Percentiles rank a stretch among this genome's conserved stretches.
Conservation (phyloP, 1,284 basidiomycete species). For the Prillingera fragicola region DNA sequence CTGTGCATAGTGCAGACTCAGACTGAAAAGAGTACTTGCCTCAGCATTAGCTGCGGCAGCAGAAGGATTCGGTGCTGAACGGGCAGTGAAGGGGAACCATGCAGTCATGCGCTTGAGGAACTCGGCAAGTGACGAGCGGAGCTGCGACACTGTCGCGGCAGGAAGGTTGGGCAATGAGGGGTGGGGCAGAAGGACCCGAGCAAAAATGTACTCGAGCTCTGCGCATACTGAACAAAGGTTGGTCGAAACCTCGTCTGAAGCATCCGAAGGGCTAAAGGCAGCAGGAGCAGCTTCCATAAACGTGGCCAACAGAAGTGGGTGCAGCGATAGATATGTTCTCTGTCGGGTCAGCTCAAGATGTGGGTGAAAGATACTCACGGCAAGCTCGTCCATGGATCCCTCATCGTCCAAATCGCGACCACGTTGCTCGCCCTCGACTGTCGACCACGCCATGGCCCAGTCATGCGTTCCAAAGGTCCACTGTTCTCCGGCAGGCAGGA, state of each 20-base stretch:
- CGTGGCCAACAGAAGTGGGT: conserved; percentile 69
- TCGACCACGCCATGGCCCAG: conserved; percentile 11
- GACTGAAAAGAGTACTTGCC: conserved; percentile 46
- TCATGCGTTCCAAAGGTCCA: conserved; percentile 5
- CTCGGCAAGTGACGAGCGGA: conserved; percentile 26
- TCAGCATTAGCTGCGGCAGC: background rate
- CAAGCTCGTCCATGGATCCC: conserved; percentile 17
- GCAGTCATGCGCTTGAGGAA: conserved; percentile 55
- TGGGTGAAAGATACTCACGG: conserved; percentile 13
- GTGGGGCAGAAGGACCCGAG: conserved; percentile 52
- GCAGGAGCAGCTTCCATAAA: conserved; percentile 78
- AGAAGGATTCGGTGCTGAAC: background rate
- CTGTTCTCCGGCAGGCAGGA: conserved; percentile 11
- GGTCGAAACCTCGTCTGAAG: conserved; percentile 51
- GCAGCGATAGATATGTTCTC: conserved; percentile 54
- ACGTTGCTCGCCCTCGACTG: background rate
- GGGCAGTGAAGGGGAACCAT: conserved; percentile 69
- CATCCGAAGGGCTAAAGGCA: conserved; percentile 59
- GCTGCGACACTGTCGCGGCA: conserved; percentile 13
- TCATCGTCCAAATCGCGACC: conserved; percentile 12
- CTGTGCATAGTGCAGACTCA: conserved; percentile 55
- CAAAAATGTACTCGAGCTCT: conserved; percentile 63
- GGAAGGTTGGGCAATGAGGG: background rate
- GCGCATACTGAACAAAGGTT: conserved; percentile 60
- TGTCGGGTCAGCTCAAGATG: conserved; percentile 11